phyloP scores from a whole-genome alignment of 495 filamentous ascomycete genomes.

The Neurospora hispaniola region DNA sequence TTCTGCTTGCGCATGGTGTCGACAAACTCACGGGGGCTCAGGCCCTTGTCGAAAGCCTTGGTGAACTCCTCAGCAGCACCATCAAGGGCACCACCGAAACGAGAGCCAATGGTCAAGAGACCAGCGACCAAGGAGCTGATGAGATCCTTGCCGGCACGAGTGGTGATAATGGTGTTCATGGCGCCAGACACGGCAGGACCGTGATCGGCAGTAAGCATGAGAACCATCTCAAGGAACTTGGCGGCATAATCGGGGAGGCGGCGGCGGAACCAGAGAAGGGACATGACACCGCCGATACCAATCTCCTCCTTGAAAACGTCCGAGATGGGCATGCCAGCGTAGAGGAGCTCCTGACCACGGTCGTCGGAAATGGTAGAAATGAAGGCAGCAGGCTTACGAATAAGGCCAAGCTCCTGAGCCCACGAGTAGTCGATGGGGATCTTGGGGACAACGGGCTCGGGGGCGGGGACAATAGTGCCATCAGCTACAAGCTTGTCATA shows the following conservation, averaged over 20 bases:
- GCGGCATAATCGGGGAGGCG: conserved; percentile 91
- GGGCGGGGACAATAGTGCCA: conserved; percentile 71
- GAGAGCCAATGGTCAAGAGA: conserved; percentile 95
- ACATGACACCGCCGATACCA: conserved; percentile 99
- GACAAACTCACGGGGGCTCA: conserved; percentile 97
- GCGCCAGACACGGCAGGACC: conserved; percentile 97
- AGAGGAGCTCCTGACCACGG: conserved; percentile 97
- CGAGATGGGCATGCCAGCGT: conserved; percentile 98
- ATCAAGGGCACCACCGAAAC: conserved; percentile 96
- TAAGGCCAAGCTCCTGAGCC: conserved; percentile 97
- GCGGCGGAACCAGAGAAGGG: conserved; percentile 98
- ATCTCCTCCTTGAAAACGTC: conserved; percentile 99
- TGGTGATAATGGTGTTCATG: conserved; percentile 99
- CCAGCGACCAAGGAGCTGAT: conserved; percentile 90
- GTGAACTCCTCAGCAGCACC: conserved; percentile 98
- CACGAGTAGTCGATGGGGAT: conserved; percentile 99
- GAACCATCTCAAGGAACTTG: conserved; percentile 99
- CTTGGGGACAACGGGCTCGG: conserved; percentile 92
- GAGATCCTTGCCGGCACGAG: conserved; percentile 95
- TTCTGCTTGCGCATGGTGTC: conserved; percentile 98
- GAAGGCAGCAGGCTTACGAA: conserved; percentile 98
- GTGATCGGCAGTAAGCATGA: conserved; percentile 99
- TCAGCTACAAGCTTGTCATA: conserved; percentile 77
- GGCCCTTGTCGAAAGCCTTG: conserved; percentile 93
- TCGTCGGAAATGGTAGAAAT: conserved; percentile 99